Evolutionary conservation across 2,329 filamentous ascomycete species (phyloP).

Genomic region (Cladosporium sp.): DNA sequence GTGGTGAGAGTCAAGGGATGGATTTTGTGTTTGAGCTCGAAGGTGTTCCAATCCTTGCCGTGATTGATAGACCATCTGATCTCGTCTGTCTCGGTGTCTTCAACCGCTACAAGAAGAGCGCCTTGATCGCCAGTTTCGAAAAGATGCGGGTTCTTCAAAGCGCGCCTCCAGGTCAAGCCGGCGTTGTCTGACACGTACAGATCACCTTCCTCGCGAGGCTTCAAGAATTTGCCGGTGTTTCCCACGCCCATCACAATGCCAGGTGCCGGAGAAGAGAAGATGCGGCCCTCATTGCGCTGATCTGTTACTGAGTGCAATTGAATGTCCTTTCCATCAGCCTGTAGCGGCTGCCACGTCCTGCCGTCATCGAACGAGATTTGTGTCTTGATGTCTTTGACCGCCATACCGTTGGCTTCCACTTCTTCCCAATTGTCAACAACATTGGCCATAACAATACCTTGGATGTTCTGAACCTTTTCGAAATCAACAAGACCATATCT

Average conservation of each 20-base stretch:
- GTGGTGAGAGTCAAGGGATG: conserved; percentile 74
- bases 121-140: conserved; percentile 96
- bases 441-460: conserved; percentile 89
- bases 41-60: conserved; percentile 74
- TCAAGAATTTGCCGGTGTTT: conserved; percentile 75
- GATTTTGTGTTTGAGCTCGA: conserved; percentile 67
- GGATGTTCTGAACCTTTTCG: conserved; percentile 85
- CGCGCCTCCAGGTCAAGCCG: conserved; percentile 75
- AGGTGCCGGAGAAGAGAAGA: conserved; percentile 91
- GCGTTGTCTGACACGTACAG: conserved; percentile 90
- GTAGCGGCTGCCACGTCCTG: conserved; percentile 72
- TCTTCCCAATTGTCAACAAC: conserved; percentile 81
- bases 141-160: conserved; percentile 77
- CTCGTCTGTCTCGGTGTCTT: conserved; percentile 54
- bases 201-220: conserved; percentile 67
- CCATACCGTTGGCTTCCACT: conserved; percentile 52
- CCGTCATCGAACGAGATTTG: conserved; percentile 95
- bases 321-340: conserved; percentile 61
- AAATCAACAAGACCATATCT: conserved; percentile 77
- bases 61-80: conserved; percentile 83
- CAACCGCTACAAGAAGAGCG: conserved; percentile 77
- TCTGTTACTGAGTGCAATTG: conserved; percentile 93
- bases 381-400: conserved; percentile 66
- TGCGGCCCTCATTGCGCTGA: conserved; percentile 72
- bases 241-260: conserved; percentile 92